Conservation (phyloP, 2,329 filamentous ascomycete species). For the Aspergillus amoenus region DNA sequence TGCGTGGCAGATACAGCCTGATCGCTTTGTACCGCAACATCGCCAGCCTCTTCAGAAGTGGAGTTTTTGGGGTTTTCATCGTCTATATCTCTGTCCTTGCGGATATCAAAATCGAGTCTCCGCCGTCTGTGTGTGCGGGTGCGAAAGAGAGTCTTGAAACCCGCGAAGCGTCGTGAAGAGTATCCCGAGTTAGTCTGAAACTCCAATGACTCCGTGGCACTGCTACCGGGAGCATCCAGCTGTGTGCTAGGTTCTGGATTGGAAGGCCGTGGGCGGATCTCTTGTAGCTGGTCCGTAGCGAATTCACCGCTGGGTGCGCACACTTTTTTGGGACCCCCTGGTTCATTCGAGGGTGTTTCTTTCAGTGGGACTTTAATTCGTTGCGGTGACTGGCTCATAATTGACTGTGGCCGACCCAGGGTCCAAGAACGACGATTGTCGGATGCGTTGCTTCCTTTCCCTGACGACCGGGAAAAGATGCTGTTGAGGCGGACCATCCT, state of each 20-base stretch:
- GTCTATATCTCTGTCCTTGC: neutral
- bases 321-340: neutral
- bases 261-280: neutral
- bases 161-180: conserved; percentile 14
- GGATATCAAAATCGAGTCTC: neutral
- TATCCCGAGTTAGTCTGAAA: conserved; percentile 1
- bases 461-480: conserved; percentile 11
- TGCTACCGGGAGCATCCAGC: neutral
- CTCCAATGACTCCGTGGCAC: neutral
- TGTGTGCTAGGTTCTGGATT: neutral
- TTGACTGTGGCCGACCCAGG: neutral
- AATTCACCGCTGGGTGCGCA: neutral
- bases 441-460: conserved; percentile 3
- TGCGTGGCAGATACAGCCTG: neutral
- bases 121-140: conserved; percentile 13
- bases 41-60: neutral
- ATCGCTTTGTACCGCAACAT: neutral
- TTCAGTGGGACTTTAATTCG: neutral
- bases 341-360: neutral
- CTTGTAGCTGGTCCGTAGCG: neutral
- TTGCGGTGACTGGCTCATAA: neutral
- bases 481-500: conserved; percentile 16
- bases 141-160: conserved; percentile 20
- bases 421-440: conserved; percentile 3
- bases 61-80: neutral